phyloP scores from a whole-genome alignment of 139 green algal genomes.

The Tetraselmis chui region DNA sequence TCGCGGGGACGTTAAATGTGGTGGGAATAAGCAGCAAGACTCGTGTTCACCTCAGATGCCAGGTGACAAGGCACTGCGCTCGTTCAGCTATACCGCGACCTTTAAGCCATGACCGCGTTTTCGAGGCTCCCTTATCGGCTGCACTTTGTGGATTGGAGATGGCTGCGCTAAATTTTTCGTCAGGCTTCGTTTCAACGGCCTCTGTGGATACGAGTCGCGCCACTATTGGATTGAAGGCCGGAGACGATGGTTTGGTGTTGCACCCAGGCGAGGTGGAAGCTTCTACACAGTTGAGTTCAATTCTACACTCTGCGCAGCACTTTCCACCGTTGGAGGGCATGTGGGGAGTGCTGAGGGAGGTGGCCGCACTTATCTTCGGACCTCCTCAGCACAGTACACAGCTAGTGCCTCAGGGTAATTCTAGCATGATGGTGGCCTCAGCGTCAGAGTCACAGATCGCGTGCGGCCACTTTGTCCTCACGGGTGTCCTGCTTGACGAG shows the following conservation, averaged over 20 bases:
- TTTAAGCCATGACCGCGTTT: too few species aligned
- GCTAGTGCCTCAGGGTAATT: not conserved
- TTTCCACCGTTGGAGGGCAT: not conserved
- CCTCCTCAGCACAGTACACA: not conserved
- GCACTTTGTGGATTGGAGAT: too few species aligned
- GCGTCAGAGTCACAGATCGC: not conserved
- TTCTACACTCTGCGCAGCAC: not conserved
- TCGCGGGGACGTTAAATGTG: not conserved
- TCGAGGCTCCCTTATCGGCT: too few species aligned
- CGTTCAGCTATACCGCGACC: too few species aligned
- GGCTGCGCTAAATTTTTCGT: too few species aligned
- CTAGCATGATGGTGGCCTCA: not conserved
- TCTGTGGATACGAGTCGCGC: too few species aligned
- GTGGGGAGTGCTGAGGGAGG: not conserved
- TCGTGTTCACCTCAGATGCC: not conserved
- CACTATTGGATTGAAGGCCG: too few species aligned
- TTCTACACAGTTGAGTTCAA: not conserved
- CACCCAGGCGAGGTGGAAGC: not conserved
- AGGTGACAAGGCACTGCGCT: not conserved
- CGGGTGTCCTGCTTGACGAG: not conserved
- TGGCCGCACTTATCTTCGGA: not conserved
- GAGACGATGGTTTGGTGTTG: not conserved
- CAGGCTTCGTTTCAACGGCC: too few species aligned
- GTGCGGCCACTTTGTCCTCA: not conserved
- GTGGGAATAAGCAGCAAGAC: not conserved